Percentiles rank a stretch among this genome's conserved stretches.
phyloP scores from a whole-genome alignment of 2,329 filamentous ascomycete genomes.

The Pseudogymnoascus destructans region DNA sequence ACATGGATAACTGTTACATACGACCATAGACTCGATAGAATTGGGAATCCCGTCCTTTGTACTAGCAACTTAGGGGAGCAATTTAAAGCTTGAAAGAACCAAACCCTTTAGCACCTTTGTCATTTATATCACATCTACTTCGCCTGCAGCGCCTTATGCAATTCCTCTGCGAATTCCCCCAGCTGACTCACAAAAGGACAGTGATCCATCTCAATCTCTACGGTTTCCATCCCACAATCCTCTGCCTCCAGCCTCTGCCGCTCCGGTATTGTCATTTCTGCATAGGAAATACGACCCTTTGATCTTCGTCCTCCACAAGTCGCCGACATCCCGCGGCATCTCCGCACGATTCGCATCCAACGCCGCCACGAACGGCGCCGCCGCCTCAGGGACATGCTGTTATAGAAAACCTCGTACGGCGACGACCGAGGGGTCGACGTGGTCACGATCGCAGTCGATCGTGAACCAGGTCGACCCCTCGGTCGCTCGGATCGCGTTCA shows the following conservation, averaged over 20 bases:
- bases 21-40: not conserved
- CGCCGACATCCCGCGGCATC: not conserved
- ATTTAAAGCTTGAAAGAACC: not conserved
- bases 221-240: not conserved
- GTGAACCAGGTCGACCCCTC: not conserved
- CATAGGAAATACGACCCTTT: conserved; percentile 5
- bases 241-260: conserved; percentile 4
- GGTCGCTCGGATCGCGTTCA: not conserved
- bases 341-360: not conserved
- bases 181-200: conserved; percentile 9
- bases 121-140: not conserved
- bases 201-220: conserved; percentile 10
- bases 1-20: no score
- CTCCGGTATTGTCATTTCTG: not conserved
- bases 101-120: not conserved
- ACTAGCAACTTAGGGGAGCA: not conserved
- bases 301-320: conserved; percentile 1
- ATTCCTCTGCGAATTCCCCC: not conserved
- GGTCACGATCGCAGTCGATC: no score
- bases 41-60: not conserved
- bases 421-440: no score
- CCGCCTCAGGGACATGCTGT: not conserved
- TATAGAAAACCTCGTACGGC: not conserved
- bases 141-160: not conserved
- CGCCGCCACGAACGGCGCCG: conserved; percentile 2